phyloP scores from a whole-genome alignment of 192 early-diverging fungal genomes.

The Dispira simplex region DNA sequence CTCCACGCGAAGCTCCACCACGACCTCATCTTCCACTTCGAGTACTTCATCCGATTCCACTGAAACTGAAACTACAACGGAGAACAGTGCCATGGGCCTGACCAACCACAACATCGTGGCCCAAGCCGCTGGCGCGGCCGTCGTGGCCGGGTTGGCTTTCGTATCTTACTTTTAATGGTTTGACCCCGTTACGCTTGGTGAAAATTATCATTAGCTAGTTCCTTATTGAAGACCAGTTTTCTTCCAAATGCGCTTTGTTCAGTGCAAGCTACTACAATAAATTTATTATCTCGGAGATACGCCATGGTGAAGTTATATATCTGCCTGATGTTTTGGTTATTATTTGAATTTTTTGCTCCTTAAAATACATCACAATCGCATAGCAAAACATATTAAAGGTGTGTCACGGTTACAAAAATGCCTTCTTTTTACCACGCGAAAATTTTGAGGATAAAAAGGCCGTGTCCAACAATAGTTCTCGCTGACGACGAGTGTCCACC shows the following conservation, averaged over 20 bases:
- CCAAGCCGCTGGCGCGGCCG: slow-evolving; percentile 6
- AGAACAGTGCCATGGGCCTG: background rate
- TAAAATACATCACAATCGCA: background rate
- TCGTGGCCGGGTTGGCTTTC: slow-evolving; percentile 8
- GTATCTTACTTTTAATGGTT: background rate
- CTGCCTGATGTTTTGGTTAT: no score
- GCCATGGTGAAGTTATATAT: no score
- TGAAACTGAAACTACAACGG: background rate
- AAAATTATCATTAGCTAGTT: no score
- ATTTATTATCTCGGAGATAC: no score
- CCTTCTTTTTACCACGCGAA: background rate
- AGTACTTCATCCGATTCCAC: background rate
- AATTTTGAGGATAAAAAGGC: background rate
- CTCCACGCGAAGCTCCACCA: background rate
- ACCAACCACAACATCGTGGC: slow-evolving; percentile 4
- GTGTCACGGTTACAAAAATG: background rate
- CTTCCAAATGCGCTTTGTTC: no score
- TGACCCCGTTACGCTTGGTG: no score
- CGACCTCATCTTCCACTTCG: background rate
- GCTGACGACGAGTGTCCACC: background rate
- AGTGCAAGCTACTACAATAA: no score
- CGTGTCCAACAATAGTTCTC: background rate
- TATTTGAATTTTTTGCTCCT: no score
- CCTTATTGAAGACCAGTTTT: no score
- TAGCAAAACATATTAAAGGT: background rate